Base-by-base conservation (phyloP, 2,329 filamentous ascomycete species). In the Monilinia aucupariae region DNA sequence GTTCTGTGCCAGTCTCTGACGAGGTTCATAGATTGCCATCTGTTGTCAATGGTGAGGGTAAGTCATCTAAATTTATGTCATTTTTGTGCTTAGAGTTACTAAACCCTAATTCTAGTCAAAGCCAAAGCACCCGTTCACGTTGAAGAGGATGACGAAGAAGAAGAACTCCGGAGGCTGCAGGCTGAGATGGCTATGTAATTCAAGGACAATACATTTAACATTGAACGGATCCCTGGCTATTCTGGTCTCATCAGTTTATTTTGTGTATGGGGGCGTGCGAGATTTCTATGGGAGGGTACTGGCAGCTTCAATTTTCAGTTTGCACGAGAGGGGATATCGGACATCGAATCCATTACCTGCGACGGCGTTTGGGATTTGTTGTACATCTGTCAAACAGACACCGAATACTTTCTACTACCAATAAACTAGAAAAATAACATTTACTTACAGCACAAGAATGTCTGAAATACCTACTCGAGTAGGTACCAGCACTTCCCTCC, bases 101-200 rank as follows among this genome's bases (percentile, higher is more conserved):
- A 67, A 71, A 54, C 50, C 39, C 22, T 4, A 34, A 49, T 65
- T 58, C 10, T 65, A 83, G 80, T 81, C 75, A 81, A 81, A 78
- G 76, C 79, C 68, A 81, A 84, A 69, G 73, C 77, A 22, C 75
- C 75, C 20, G 77, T 78, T 69, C 73, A 75, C 65, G 75, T 76
- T 69, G 86, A 89, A 74, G 91, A 96, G 76, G 92, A 97, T 76
- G 93, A 97, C 82, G 94, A 97, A 74, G 93, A 97, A 76, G 93
- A 88, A 72, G 93, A 97, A 79, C 81, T 97, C 73, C 85, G 89
- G 77, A 97, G 94, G 78, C 78, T 99, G 70, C 92, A 96, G 75
- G 92, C 91, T 43, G 93, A 97, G 78, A 97, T 97, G 93, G 92
- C 92, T 68, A 96, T 97, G 88, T 96, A 45, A 54, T 64, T 48